These are phyloP conservation scores for Aspergillus latus DNA, from an alignment of 2,329 filamentous ascomycete genomes.

Conservation along the genomic window DNA sequence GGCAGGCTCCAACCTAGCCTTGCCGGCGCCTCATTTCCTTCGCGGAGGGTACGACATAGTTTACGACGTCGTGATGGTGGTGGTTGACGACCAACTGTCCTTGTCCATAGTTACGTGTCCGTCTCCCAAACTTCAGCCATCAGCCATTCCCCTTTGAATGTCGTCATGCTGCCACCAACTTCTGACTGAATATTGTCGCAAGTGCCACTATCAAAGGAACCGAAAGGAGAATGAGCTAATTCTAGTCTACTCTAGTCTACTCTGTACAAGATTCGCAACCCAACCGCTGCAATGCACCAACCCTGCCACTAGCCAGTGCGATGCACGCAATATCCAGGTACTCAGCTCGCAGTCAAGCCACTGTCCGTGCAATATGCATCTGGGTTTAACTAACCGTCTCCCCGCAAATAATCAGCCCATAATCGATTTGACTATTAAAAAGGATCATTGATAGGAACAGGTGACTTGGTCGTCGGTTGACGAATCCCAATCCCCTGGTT, in stretches of 20 bases:
- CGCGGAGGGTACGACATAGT: neutral
- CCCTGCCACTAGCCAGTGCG: neutral
- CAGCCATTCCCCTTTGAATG: neutral
- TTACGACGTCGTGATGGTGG: neutral
- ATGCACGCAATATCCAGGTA: constrained; percentile 12
- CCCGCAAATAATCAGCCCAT: constrained; percentile 1
- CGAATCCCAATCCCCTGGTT: constrained; percentile 2
- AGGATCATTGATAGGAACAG: neutral
- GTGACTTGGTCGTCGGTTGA: neutral
- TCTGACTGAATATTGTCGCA: constrained; percentile 9
- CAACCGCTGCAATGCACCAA: constrained; percentile 7
- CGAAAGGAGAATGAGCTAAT: neutral
- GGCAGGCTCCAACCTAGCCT: neutral
- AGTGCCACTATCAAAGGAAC: neutral
- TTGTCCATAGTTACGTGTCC: neutral
- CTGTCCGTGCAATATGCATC: constrained; percentile 1
- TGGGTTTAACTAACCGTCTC: neutral
- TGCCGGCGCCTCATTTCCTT: neutral
- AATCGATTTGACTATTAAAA: neutral
- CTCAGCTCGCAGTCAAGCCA: constrained; percentile 8
- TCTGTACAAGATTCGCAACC: neutral
- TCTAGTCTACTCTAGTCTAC: neutral
- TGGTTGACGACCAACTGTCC: neutral
- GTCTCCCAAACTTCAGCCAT: neutral
- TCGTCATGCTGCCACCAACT: constrained; percentile 5